phyloP scores from a whole-genome alignment of 1,284 basidiomycete species.

The Xerocomus alliaceus region DNA sequence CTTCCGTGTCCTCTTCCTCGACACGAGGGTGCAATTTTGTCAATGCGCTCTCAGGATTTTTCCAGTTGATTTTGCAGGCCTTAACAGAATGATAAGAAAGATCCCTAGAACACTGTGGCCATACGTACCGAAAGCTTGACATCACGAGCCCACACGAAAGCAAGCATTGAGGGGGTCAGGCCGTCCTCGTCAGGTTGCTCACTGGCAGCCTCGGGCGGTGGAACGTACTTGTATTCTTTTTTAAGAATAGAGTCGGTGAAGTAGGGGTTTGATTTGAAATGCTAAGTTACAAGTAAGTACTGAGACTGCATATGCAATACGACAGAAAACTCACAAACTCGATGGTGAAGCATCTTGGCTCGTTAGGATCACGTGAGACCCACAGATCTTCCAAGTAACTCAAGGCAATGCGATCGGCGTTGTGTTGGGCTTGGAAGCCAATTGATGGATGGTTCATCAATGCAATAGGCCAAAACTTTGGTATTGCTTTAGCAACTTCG shows the following conservation, averaged over 20 bases:
- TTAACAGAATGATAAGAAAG: constrained; percentile 34
- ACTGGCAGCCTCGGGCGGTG: constrained; percentile 57
- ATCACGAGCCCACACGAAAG: constrained; percentile 80
- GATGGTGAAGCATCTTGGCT: constrained; percentile 75
- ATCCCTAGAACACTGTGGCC: not conserved
- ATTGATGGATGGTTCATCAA: constrained; percentile 72
- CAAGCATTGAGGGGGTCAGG: constrained; percentile 73
- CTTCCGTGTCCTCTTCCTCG: constrained; percentile 52
- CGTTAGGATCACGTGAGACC: constrained; percentile 68
- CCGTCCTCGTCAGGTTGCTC: constrained; percentile 74
- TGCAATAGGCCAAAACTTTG: constrained; percentile 81
- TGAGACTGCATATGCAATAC: not conserved
- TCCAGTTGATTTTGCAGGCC: constrained; percentile 80
- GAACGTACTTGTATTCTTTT: constrained; percentile 78
- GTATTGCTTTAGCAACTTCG: constrained; percentile 64
- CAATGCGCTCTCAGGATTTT: constrained; percentile 76
- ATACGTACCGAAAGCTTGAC: constrained; percentile 64
- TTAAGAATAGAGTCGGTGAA: constrained; percentile 76
- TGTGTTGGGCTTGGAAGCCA: constrained; percentile 68
- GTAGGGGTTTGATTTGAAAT: constrained; percentile 85
- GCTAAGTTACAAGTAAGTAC: constrained; percentile 46
- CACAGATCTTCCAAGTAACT: constrained; percentile 82
- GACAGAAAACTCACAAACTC: constrained; percentile 70
- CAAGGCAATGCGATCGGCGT: constrained; percentile 73
- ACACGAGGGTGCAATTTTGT: constrained; percentile 79